Percentiles rank a stretch among this genome's conserved stretches.
These are phyloP conservation scores for Rhynchospora tenuis DNA, from an alignment of 176 grass and related monocot genomes.

Conservation along the genomic window DNA sequence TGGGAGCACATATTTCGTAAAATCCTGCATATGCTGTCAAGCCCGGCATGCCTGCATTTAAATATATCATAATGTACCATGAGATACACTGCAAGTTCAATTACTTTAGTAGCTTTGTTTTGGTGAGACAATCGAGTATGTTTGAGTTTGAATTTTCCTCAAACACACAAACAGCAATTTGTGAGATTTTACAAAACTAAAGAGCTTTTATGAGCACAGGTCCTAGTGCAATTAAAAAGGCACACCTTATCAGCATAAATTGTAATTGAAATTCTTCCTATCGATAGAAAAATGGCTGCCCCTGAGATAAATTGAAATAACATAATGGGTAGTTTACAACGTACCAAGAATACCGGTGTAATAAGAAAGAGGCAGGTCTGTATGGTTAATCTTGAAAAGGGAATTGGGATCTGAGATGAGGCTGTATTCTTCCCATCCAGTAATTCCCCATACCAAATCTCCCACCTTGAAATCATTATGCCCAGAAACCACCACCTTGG, in stretches of 20 bases:
- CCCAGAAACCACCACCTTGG: slow-evolving; percentile 31
- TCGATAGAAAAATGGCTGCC: neutral
- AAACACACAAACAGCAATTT: neutral
- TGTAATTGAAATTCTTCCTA: neutral
- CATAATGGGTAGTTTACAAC: neutral
- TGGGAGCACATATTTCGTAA: slow-evolving; percentile 28
- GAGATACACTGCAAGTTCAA: neutral
- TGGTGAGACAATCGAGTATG: neutral
- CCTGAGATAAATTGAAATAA: neutral
- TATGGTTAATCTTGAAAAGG: slow-evolving; percentile 35
- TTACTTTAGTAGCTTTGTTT: neutral
- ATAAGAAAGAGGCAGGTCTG: slow-evolving; percentile 42
- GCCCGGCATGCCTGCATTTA: slow-evolving; percentile 30
- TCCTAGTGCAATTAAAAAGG: neutral
- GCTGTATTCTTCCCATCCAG: slow-evolving; percentile 46
- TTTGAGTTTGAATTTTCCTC: neutral
- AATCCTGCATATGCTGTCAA: slow-evolving; percentile 32
- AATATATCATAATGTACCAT: neutral
- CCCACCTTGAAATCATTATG: slow-evolving; percentile 29
- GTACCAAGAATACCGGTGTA: slow-evolving; percentile 42
- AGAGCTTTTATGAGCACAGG: neutral
- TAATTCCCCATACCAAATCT: slow-evolving; percentile 37
- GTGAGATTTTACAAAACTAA: neutral
- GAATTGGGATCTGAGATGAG: slow-evolving; percentile 18
- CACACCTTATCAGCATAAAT: neutral